phyloP scores from a whole-genome alignment of 805 yeast genomes.

The Suhomyces prunicola region DNA sequence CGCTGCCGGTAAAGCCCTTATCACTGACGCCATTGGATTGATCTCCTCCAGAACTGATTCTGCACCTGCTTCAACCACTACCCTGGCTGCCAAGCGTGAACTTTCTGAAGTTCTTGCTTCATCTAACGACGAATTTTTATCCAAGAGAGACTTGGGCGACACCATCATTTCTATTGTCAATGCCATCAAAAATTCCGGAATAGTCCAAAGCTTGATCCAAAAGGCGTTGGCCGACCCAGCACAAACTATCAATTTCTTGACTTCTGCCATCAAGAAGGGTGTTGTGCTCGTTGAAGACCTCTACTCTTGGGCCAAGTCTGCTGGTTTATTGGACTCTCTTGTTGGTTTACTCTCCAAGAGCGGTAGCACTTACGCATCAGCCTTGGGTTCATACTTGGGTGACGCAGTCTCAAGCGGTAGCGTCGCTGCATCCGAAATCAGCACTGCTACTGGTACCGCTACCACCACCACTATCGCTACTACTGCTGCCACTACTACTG shows the following conservation, averaged over 20 bases:
- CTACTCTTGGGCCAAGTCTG: conserved; percentile 34
- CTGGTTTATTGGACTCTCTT: conserved; percentile 31
- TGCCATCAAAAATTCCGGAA: conserved; percentile 34
- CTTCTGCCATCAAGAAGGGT: conserved; percentile 33
- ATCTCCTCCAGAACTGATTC: conserved; percentile 14
- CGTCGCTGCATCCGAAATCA: conserved; percentile 11
- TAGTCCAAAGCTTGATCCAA: conserved; percentile 27
- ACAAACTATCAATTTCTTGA: conserved; percentile 30
- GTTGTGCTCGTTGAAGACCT: conserved; percentile 32
- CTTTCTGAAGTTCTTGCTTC: conserved; percentile 5
- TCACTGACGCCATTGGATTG: conserved; percentile 31
- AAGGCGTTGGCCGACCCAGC: conserved; percentile 38
- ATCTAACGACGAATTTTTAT: conserved; percentile 25
- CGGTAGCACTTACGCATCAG: conserved; percentile 23
- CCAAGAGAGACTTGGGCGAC: conserved; percentile 34
- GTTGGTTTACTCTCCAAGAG: conserved; percentile 21
- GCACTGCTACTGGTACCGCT: conserved; percentile 10
- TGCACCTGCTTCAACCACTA: conserved; percentile 12
- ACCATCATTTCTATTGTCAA: conserved; percentile 26
- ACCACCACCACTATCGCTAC: conserved; percentile 10
- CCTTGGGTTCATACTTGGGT: conserved; percentile 28
- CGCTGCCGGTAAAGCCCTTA: conserved; percentile 30
- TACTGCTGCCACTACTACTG: conserved; percentile 12
- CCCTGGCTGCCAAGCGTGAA: conserved; percentile 5
- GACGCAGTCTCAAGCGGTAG: conserved; percentile 23